Conservation (phyloP, 2,329 filamentous ascomycete species). For the Cucurbitaria berberidis region DNA sequence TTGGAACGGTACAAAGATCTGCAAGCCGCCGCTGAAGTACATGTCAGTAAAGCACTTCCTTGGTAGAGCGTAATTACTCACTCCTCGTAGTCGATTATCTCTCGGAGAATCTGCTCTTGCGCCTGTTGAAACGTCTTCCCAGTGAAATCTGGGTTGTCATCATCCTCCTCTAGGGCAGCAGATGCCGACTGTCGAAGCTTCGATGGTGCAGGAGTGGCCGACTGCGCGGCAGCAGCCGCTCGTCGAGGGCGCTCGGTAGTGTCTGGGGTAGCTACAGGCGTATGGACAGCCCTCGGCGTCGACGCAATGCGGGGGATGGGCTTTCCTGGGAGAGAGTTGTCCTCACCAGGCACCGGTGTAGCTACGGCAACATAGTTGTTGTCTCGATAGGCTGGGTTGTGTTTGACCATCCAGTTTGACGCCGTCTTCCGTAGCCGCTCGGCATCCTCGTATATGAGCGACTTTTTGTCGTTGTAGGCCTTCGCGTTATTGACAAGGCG, state of each 20-base stretch:
- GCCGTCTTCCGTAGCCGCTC: conserved; percentile 85
- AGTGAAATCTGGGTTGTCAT: conserved; percentile 24
- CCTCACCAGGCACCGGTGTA: conserved; percentile 72
- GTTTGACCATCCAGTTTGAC: conserved; percentile 85
- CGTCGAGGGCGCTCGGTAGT: conserved; percentile 41
- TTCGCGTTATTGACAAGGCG: conserved; percentile 88
- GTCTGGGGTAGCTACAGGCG: conserved; percentile 31
- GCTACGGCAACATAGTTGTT: conserved; percentile 71
- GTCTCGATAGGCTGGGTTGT: conserved; percentile 80
- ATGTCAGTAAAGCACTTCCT: conserved; percentile 9
- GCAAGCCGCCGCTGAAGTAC: conserved; percentile 60
- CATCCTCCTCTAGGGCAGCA: conserved; percentile 26
- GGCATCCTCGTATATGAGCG: conserved; percentile 78
- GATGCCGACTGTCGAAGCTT: conserved; percentile 41
- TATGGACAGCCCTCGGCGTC: conserved; percentile 31
- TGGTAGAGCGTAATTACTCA: conserved; percentile 11
- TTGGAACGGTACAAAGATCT: conserved; percentile 76
- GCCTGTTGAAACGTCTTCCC: conserved; percentile 82
- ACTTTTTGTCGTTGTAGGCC: conserved; percentile 77
- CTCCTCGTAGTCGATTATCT: conserved; percentile 69
- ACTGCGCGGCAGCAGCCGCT: conserved; percentile 34
- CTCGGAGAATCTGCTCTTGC: conserved; percentile 82
- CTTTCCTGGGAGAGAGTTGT: conserved; percentile 40
- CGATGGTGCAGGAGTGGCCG: conserved; percentile 42
- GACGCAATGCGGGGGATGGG: conserved; percentile 36